Evolutionary conservation across 23 red algal species (phyloP), one percentile per base, ranked within the genome.

Genomic region (Gracilaria gracilis): DNA sequence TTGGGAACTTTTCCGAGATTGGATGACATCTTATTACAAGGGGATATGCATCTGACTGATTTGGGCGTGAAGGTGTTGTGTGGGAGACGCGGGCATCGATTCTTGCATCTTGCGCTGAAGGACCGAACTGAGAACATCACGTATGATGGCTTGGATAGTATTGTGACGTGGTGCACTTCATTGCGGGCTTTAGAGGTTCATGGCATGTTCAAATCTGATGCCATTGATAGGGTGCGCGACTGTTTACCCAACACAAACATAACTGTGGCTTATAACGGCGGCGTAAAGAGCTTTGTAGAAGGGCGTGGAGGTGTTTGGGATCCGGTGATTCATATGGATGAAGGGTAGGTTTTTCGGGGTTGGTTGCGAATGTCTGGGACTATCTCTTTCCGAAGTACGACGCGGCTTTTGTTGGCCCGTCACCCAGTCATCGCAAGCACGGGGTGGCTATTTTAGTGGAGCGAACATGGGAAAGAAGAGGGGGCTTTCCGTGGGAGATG

Each of bases 31-130:
- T 29, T 80, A 6, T 79, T 89, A 51, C 50, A 62, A 62, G 85
- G 85, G 13, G 57, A 61, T 23, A 79, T 89, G 85, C 65, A 89
- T 59, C 51, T 89, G 16, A 89, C 85, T 35, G 85, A 89, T 32
- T 57, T 89, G 44, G 85, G 85, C 24, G 73, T 89, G 11, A 89
- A 89, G 51, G 85, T 89, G 17, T 48, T 89, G 42, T 89, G 85
- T 54, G 70, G 85, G 20, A 67, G 51, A 39, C 49, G 71, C 15
- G 85, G 85, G 20, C 85, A 80, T 65, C 85, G 85, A 17, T 89
- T 78, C 37, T 40, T 77, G 71, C 71, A 89, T 39, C 85, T 89
- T 76, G 67, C 70, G 37, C 51, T 89, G 12, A 32, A 59, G 19
- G 85, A 89, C 36, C 31, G 53, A 0, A 89, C 85, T 31, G 73